These are phyloP conservation scores for Phytophthora litchii DNA, from an alignment of 352 stramenopile genomes.

Conservation along the genomic window DNA sequence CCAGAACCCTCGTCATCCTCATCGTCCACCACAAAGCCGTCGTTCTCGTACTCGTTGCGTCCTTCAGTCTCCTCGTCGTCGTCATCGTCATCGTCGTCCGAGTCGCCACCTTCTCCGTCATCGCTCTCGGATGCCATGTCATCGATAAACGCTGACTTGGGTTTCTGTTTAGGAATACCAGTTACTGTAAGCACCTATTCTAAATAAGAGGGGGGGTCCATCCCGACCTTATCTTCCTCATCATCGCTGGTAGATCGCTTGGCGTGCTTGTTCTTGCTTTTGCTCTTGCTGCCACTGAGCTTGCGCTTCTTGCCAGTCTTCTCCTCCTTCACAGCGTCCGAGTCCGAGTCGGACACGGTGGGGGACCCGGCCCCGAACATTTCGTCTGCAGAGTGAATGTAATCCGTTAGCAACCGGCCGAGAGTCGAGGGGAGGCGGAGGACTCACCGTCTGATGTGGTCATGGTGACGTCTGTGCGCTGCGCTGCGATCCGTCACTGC, in stretches of 20 bases:
- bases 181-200: slow-evolving; percentile 9
- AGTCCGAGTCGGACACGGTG: slow-evolving; percentile 87
- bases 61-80: slow-evolving; percentile 87
- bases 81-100: slow-evolving; percentile 76
- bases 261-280: slow-evolving; percentile 56
- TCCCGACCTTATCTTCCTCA: slow-evolving; percentile 63
- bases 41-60: slow-evolving; percentile 90
- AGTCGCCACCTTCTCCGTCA: slow-evolving; percentile 59
- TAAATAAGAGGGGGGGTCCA: neutral
- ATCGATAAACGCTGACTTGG: slow-evolving; percentile 89
- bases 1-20: slow-evolving; percentile 79
- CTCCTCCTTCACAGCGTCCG: slow-evolving; percentile 56
- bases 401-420: slow-evolving; percentile 10
- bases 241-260: slow-evolving; percentile 75
- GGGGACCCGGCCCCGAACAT: slow-evolving; percentile 71
- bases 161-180: slow-evolving; percentile 43
- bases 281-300: slow-evolving; percentile 33
- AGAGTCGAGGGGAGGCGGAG: neutral
- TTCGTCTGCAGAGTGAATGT: slow-evolving; percentile 54
- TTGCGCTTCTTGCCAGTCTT: slow-evolving; percentile 74
- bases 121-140: slow-evolving; percentile 90
- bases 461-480: slow-evolving; percentile 9
- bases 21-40: slow-evolving; percentile 90
- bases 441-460: slow-evolving; percentile 32
- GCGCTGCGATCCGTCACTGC: slow-evolving; percentile 15